Base-by-base conservation (phyloP, 352 stramenopile species). In the Phytophthora sansomeana region DNA sequence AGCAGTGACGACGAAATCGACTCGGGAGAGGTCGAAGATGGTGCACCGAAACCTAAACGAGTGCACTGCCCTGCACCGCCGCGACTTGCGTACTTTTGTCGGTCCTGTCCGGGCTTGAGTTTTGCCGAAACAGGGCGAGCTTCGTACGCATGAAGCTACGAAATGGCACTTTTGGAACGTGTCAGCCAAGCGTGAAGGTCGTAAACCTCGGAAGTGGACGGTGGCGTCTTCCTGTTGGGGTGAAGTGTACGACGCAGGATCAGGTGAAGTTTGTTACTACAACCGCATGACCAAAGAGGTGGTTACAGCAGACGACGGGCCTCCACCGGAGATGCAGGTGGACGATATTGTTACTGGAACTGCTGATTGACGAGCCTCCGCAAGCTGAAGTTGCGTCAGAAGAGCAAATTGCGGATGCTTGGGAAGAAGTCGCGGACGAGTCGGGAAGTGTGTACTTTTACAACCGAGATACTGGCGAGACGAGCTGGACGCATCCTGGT, bases 81-180 rank as follows among this genome's bases (percentile, higher is more conserved):
- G n/a, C 74, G 84, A 1, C 75, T 89, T 17, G 35, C 47, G 0
- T 86, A 64, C 65, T 80, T 82, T 44, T 94, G 86, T 50, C 83
- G 83, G 1, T 33, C 83, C 13, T 95, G 83, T 51, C 81, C 84
- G 1, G 84, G 84, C 30, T 68, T 90, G 42, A 93, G 76, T 48
- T 95, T 85, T 65, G 74, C 67, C n/a, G n/a, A 87, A 81, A n/a
- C 58, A 63, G 2, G 43, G 58, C 14, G 86, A 95, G 47, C 68
- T 95, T 5, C 53, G 59, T 28, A 79, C 76, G 8, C 86, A 94
- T 57, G 81, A 92, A 55, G 68, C 72, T 33, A 92, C 84, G n/a
- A 89, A 91, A 58, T 95, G 86, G 86, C 86, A 95, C 49, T 75
- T 58, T n/a, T 91, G 81, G 83, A 95, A 95, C 51, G 17, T 81